These are phyloP conservation scores for Glycyrrhiza uralensis DNA, from an alignment of 306 rosid species.

Conservation along the genomic window DNA sequence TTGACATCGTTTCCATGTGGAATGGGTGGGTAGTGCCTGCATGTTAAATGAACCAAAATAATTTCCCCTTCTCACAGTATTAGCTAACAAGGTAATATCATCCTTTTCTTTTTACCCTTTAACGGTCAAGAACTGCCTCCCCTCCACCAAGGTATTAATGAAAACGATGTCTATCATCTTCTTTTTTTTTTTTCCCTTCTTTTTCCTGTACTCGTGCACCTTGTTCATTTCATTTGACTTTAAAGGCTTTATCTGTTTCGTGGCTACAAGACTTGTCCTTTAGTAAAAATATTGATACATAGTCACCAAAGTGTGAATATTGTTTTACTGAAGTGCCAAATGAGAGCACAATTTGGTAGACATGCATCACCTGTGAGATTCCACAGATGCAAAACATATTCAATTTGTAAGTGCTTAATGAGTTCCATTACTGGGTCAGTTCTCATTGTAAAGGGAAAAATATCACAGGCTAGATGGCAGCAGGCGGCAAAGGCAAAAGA, in stretches of 20 bases:
- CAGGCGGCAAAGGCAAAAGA: constrained; percentile 64
- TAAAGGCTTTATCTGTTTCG: constrained; percentile 1
- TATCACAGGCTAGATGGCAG: constrained; percentile 77
- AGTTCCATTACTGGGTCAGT: constrained; percentile 37
- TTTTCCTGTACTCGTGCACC: background rate
- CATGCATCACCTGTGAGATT: constrained; percentile 20
- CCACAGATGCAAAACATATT: constrained; percentile 31
- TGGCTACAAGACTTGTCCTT: constrained; percentile 5
- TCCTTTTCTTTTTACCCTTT: constrained; percentile 7
- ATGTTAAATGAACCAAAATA: constrained; percentile 9
- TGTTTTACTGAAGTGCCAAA: background rate
- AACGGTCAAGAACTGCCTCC: background rate
- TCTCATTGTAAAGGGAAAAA: constrained; percentile 52
- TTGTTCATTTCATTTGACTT: constrained; percentile 5
- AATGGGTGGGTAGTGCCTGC: background rate
- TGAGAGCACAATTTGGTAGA: background rate
- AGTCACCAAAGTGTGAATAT: constrained; percentile 3
- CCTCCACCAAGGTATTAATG: background rate
- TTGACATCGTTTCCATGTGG: constrained; percentile 4
- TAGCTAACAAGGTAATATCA: background rate
- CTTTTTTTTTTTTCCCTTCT: no score
- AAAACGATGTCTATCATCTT: background rate
- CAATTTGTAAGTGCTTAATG: constrained; percentile 31
- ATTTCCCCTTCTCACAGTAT: background rate
- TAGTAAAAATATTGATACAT: background rate